Conservation (phyloP, 805 yeast species). For the Candida takata region DNA sequence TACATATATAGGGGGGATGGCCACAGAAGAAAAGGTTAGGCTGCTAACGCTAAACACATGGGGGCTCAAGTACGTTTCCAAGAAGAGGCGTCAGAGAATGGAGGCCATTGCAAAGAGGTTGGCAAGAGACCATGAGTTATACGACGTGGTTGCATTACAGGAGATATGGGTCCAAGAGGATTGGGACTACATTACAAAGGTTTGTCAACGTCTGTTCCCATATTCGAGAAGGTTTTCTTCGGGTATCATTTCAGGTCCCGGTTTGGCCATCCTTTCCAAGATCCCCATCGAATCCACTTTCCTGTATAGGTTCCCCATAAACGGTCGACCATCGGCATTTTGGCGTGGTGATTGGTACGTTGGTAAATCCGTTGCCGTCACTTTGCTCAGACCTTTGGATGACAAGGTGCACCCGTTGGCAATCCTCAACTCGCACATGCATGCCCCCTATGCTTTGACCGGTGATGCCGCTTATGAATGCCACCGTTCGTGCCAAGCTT, state of each 20-base stretch:
- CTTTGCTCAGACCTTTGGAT: slow-evolving; percentile 48
- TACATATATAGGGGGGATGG: too few species aligned
- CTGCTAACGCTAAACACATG: slow-evolving; percentile 72
- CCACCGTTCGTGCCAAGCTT: slow-evolving; percentile 91
- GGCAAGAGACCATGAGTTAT: slow-evolving; percentile 36
- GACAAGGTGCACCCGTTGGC: slow-evolving; percentile 55
- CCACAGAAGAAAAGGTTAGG: too few species aligned
- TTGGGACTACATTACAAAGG: slow-evolving; percentile 55
- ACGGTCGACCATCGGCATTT: slow-evolving; percentile 91
- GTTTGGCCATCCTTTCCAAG: slow-evolving; percentile 76
- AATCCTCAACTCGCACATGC: slow-evolving; percentile 88
- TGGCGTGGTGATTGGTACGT: slow-evolving; percentile 97
- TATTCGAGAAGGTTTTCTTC: slow-evolving; percentile 65
- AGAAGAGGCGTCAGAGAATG: slow-evolving; percentile 55
- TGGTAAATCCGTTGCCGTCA: slow-evolving; percentile 81
- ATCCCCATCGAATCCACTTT: slow-evolving; percentile 77
- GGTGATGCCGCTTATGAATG: slow-evolving; percentile 90
- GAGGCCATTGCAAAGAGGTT: slow-evolving; percentile 66
- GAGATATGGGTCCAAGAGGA: slow-evolving; percentile 89
- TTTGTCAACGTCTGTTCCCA: slow-evolving; percentile 45
- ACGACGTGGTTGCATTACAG: slow-evolving; percentile 88
- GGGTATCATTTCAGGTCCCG: slow-evolving; percentile 91
- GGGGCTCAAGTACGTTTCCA: slow-evolving; percentile 88
- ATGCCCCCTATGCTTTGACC: slow-evolving; percentile 78
- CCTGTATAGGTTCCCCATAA: slow-evolving; percentile 79